A percentile compares a stretch with the other conserved stretches of the same genome.
Evolutionary conservation across 1,284 basidiomycete species (phyloP).

Genomic region (Tilletia indica): DNA sequence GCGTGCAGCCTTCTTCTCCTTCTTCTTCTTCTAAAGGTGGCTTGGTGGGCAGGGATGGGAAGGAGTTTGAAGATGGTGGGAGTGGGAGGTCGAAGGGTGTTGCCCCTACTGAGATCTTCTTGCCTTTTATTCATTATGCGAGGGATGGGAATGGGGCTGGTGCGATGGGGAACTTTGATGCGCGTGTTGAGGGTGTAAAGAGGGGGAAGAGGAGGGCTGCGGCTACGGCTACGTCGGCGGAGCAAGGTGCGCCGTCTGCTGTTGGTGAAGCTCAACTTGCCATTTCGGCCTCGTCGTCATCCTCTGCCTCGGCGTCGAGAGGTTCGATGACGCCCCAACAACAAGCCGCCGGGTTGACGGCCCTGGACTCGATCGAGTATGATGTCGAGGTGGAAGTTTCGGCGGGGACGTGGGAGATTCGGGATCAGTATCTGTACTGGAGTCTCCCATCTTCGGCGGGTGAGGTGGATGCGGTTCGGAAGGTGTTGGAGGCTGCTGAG

Average conservation of each 20-base stretch:
- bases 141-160: constrained; percentile 36
- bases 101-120: constrained; percentile 75
- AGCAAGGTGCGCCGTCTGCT: neutral
- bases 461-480: neutral
- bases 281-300: too few relatives aligned
- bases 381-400: constrained; percentile 62
- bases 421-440: constrained; percentile 75
- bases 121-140: constrained; percentile 86
- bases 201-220: too few relatives aligned
- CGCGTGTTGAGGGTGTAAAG: too few relatives aligned
- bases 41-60: constrained; percentile 57
- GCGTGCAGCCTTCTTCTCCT: neutral
- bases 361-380: neutral
- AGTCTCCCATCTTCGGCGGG: constrained; percentile 64
- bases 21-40: neutral
- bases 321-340: neutral
- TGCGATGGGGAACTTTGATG: constrained; percentile 9
- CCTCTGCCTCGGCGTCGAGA: constrained; percentile 5
- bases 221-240: neutral
- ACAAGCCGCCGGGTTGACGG: neutral
- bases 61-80: constrained; percentile 34
- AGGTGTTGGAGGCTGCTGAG: neutral
- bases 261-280: neutral
- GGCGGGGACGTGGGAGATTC: constrained; percentile 68
- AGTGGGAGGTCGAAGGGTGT: constrained; percentile 48